Evolutionary conservation across 2,329 filamentous ascomycete species (phyloP).

Genomic region (Gnomoniopsis smithogilvyi): DNA sequence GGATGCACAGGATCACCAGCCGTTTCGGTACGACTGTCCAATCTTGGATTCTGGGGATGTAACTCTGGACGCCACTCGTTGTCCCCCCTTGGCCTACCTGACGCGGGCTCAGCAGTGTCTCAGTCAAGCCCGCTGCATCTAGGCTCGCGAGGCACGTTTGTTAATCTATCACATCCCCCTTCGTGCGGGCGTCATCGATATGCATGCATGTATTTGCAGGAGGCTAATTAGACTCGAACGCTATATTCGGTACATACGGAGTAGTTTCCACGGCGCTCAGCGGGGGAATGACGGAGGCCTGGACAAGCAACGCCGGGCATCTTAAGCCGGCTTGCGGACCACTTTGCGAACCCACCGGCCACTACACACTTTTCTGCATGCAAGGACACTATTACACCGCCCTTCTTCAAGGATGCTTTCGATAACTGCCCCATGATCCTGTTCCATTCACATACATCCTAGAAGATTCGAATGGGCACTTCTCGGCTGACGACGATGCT

Average conservation of each 20-base stretch:
- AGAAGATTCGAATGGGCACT: not conserved
- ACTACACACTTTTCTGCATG: slow-evolving; percentile 4
- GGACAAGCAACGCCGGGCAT: slow-evolving; percentile 9
- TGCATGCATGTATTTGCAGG: slow-evolving; percentile 5
- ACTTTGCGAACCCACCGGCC: slow-evolving; percentile 6
- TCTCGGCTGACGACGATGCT: slow-evolving; percentile 3
- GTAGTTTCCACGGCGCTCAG: slow-evolving; percentile 8
- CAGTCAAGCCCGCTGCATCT: slow-evolving; percentile 1
- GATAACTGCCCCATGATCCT: slow-evolving; percentile 1
- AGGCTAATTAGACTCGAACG: slow-evolving; percentile 11
- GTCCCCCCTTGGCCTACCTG: not conserved
- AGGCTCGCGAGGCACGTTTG: slow-evolving; percentile 14
- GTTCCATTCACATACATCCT: slow-evolving; percentile 9
- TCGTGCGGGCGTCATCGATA: slow-evolving; percentile 15
- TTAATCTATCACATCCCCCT: slow-evolving; percentile 13
- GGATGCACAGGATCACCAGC: slow-evolving; percentile 13
- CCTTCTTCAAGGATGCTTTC: slow-evolving; percentile 10
- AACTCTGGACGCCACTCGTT: slow-evolving; percentile 1
- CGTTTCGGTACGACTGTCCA: slow-evolving; percentile 11
- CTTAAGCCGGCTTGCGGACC: not conserved
- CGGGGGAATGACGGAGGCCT: slow-evolving; percentile 8
- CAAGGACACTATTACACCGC: slow-evolving; percentile 13
- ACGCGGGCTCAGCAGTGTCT: slow-evolving; percentile 1
- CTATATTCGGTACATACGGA: slow-evolving; percentile 12
- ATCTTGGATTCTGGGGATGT: slow-evolving; percentile 2